These are phyloP conservation scores for Diaporthe sp. DNA, from an alignment of 2,329 filamentous ascomycete species.

Conservation along the genomic window DNA sequence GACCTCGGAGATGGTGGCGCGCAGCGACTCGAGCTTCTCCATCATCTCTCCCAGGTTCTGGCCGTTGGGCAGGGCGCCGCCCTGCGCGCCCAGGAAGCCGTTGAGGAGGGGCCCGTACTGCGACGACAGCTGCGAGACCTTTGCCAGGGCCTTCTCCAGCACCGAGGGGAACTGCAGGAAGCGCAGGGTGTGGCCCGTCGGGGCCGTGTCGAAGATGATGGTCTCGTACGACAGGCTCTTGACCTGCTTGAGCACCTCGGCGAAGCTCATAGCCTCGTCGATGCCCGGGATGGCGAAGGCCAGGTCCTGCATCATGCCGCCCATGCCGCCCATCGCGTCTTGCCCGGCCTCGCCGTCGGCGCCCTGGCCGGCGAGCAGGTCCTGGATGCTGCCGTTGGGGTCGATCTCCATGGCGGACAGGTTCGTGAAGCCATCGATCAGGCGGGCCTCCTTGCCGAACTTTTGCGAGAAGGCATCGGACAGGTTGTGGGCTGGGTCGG, in stretches of 20 bases:
- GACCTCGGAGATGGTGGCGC: slow-evolving; percentile 94
- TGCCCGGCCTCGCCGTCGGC: slow-evolving; percentile 73
- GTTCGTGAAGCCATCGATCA: slow-evolving; percentile 92
- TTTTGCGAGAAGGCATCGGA: slow-evolving; percentile 99
- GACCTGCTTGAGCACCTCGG: slow-evolving; percentile 98
- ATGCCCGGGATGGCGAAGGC: slow-evolving; percentile 98
- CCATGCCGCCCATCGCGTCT: slow-evolving; percentile 79
- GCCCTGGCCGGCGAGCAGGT: slow-evolving; percentile 83
- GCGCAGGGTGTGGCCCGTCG: slow-evolving; percentile 96
- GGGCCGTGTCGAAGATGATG: slow-evolving; percentile 99
- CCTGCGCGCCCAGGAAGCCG: slow-evolving; percentile 85
- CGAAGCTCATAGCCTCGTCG: slow-evolving; percentile 99
- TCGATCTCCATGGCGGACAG: slow-evolving; percentile 99
- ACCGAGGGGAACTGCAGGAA: slow-evolving; percentile 99
- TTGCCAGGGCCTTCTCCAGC: slow-evolving; percentile 97
- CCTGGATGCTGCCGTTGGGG: slow-evolving; percentile 97
- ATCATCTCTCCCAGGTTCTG: slow-evolving; percentile 93
- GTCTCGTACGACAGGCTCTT: slow-evolving; percentile 99
- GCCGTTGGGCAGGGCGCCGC: slow-evolving; percentile 84
- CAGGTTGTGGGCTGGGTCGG: slow-evolving; percentile 97
- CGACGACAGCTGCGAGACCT: slow-evolving; percentile 91
- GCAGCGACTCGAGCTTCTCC: slow-evolving; percentile 92
- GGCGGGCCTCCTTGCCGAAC: slow-evolving; percentile 97
- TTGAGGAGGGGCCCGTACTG: slow-evolving; percentile 98
- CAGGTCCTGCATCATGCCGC: slow-evolving; percentile 98